Evolutionary conservation across 495 filamentous ascomycete genomes (phyloP).

Genomic region (Hyphodiscus hymeniophilus): DNA sequence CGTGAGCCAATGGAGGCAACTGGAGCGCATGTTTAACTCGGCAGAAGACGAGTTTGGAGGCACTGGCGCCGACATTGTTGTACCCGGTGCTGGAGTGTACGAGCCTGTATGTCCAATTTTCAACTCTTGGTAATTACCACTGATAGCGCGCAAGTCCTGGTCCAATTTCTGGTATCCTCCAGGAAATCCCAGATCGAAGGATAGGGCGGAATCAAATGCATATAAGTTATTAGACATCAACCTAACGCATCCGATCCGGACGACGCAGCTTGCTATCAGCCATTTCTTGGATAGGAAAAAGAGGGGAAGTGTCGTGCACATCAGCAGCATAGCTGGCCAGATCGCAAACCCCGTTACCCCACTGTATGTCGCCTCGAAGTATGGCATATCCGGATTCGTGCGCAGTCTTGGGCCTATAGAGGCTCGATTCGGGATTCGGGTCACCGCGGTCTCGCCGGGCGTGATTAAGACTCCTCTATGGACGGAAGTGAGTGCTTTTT

Average conservation of each 20-base stretch:
- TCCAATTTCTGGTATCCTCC: conserved; percentile 22
- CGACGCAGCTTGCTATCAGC: conserved; percentile 55
- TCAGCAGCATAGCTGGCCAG: conserved; percentile 59
- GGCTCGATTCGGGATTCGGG: conserved; percentile 33
- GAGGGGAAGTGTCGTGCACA: conserved; percentile 38
- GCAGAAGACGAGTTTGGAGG: conserved; percentile 44
- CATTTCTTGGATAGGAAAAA: conserved; percentile 33
- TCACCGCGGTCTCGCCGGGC: conserved; percentile 59
- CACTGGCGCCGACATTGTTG: conserved; percentile 48
- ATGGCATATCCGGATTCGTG: conserved; percentile 47
- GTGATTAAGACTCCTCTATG: conserved; percentile 61
- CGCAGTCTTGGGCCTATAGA: conserved; percentile 46
- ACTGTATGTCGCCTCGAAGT: conserved; percentile 55
- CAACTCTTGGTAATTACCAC: no score
- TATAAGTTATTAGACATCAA: conserved; percentile 60
- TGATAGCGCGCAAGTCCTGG: no score
- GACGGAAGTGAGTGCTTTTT: conserved; percentile 47
- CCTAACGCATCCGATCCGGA: conserved; percentile 60
- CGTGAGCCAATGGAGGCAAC: conserved; percentile 48
- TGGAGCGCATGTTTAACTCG: conserved; percentile 48
- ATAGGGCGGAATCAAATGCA: conserved; percentile 32
- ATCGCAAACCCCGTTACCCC: conserved; percentile 37
- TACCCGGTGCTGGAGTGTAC: conserved; percentile 57
- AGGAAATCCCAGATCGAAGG: conserved; percentile 33
- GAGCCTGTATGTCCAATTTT: conserved; percentile 36